These are phyloP conservation scores for Phylloporus rhodoxanthus DNA, from an alignment of 768 basidiomycete genomes.

Conservation along the genomic window DNA sequence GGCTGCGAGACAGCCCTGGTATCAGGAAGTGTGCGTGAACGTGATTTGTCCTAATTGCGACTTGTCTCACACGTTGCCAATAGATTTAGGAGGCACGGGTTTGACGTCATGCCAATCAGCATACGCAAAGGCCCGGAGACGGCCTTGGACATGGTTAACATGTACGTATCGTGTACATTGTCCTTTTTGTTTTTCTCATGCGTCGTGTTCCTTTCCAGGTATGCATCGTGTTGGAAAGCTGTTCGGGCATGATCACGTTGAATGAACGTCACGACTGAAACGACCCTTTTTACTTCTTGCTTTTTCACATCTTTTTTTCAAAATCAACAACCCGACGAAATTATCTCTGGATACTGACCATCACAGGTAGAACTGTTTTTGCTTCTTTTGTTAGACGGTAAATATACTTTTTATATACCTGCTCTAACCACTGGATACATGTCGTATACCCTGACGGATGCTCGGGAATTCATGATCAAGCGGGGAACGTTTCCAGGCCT, in stretches of 20 bases:
- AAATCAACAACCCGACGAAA: neutral
- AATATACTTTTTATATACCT: neutral
- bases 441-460: constrained; percentile 1
- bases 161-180: constrained; percentile 36
- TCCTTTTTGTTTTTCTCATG: neutral
- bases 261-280: neutral
- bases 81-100: constrained; percentile 50
- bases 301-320: neutral
- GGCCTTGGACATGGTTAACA: constrained; percentile 66
- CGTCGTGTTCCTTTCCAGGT: constrained; percentile 13
- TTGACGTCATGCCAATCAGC: constrained; percentile 46
- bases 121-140: constrained; percentile 43
- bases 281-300: neutral
- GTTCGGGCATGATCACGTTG: constrained; percentile 13
- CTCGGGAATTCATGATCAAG: neutral
- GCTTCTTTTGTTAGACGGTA: neutral
- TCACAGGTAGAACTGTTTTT: neutral
- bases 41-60: neutral
- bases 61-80: neutral
- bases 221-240: constrained; percentile 30
- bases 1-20: constrained; percentile 62
- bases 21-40: constrained; percentile 41
- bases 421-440: neutral
- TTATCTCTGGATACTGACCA: neutral
- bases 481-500: neutral